phyloP scores from a whole-genome alignment of 1,284 basidiomycete species.

The Afroboletus lepidellus region DNA sequence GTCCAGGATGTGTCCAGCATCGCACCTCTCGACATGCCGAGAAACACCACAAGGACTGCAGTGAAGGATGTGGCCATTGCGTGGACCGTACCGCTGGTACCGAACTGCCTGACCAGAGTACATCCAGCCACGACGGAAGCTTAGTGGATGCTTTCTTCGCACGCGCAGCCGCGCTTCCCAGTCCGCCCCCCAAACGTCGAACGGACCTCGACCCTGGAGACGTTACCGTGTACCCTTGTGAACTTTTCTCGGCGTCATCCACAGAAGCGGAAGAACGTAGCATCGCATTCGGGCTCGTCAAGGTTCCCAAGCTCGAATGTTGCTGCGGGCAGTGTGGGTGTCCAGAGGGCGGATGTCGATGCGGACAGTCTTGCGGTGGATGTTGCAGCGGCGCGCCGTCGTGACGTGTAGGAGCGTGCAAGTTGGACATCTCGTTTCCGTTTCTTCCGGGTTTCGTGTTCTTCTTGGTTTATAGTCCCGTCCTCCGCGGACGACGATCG shows the following conservation, averaged over 20 bases:
- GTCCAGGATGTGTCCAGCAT: slow-evolving; percentile 71
- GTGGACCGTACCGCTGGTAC: slow-evolving; percentile 50
- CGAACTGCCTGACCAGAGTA: slow-evolving; percentile 38
- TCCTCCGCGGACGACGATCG: neutral
- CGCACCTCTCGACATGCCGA: slow-evolving; percentile 49
- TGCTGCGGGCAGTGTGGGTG: slow-evolving; percentile 61
- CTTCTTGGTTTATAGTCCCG: no score
- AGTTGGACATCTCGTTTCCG: neutral
- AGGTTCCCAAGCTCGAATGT: slow-evolving; percentile 64
- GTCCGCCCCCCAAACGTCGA: slow-evolving; percentile 47
- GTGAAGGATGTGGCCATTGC: slow-evolving; percentile 63
- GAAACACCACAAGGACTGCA: slow-evolving; percentile 48
- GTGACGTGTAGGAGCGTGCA: neutral
- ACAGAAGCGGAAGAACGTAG: slow-evolving; percentile 35
- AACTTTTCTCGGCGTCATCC: slow-evolving; percentile 31
- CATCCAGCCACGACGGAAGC: slow-evolving; percentile 22
- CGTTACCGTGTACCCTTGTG: slow-evolving; percentile 44
- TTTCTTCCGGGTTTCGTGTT: neutral
- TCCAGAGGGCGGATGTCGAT: slow-evolving; percentile 21
- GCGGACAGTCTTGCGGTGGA: slow-evolving; percentile 17
- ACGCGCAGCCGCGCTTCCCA: slow-evolving; percentile 58
- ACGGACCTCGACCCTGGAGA: slow-evolving; percentile 49
- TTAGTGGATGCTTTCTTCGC: slow-evolving; percentile 64
- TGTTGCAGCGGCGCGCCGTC: slow-evolving; percentile 5
- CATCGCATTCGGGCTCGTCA: slow-evolving; percentile 48